Evolutionary conservation across 2,329 filamentous ascomycete genomes (phyloP).

Genomic region (Ophiosphaerella korrae): DNA sequence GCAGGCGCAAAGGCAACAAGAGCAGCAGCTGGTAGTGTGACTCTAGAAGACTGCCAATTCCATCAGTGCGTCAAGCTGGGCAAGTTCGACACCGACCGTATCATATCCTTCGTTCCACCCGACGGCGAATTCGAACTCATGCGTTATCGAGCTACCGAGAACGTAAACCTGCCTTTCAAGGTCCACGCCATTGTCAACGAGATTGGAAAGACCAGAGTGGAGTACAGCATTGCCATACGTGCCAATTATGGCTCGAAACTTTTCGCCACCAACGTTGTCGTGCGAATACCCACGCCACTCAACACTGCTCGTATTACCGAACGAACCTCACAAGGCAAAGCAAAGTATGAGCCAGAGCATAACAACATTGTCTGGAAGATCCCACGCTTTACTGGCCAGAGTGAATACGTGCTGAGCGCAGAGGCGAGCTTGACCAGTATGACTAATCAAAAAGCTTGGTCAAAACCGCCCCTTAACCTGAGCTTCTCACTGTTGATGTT

Average conservation of each 20-base stretch:
- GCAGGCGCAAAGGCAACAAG: slow-evolving; percentile 88
- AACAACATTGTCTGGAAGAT: slow-evolving; percentile 99
- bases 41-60: slow-evolving; percentile 96
- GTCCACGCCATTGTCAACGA: slow-evolving; percentile 99
- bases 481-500: slow-evolving; percentile 98
- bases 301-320: slow-evolving; percentile 95
- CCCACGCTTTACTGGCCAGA: slow-evolving; percentile 95
- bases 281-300: slow-evolving; percentile 91
- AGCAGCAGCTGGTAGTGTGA: slow-evolving; percentile 92
- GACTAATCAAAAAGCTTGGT: slow-evolving; percentile 99
- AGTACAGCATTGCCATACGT: slow-evolving; percentile 97
- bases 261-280: slow-evolving; percentile 94
- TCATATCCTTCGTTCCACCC: slow-evolving; percentile 95
- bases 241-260: slow-evolving; percentile 96
- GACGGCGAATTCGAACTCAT: slow-evolving; percentile 99
- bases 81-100: slow-evolving; percentile 94
- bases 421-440: slow-evolving; percentile 93
- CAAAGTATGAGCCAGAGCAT: slow-evolving; percentile 96
- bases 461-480: slow-evolving; percentile 85
- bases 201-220: slow-evolving; percentile 93
- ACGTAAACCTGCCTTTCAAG: slow-evolving; percentile 98
- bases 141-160: slow-evolving; percentile 97
- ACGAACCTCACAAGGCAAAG: slow-evolving; percentile 92
- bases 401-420: slow-evolving; percentile 91
- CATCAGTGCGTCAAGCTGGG: slow-evolving; percentile 98